Evolutionary conservation across 805 yeast genomes (phyloP), one percentile per base, ranked within the genome.

Genomic region (Priceomyces haplophilus): DNA sequence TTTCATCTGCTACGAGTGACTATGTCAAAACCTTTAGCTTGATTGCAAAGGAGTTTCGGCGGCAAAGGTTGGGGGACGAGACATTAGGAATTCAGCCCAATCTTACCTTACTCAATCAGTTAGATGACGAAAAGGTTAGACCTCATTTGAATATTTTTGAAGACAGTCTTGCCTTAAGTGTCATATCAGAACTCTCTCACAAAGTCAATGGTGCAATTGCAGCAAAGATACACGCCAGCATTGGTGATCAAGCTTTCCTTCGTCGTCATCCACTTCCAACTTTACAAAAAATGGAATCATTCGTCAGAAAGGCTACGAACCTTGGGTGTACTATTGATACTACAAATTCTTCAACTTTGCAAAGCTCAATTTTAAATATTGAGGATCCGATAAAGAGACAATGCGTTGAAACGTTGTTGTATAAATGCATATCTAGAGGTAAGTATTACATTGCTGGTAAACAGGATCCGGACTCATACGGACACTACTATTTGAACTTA

Each of bases 201-300:
- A 86, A 82, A 59, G 95, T 84, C 3, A 91, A 93, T 64, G 72
- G 80, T 34, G 87, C 95, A 1, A 81, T 93, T 42, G 99, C 98
- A 1, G 86, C 88, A 49, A 80, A 77, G 53, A 67, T 85, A 12
- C 84, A 84, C 54, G 79, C 91, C 1, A 78, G 75, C 3, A 69
- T 91, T 31, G 97, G 97, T 0, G 89, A 85, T 50, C 64, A 72
- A 40, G 87, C 98, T 0, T 78, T 93, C 35, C 76, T 93, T 55
- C 83, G 98, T 64, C 85, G 95, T 58, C 96, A 90, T 52, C 76
- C 86, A 2, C 79, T 85, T 49, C 99, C 99, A 19, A 80, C 91
- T 3, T 68, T 83, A 44, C 83, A 82, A 27, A 86, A 89, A 56
- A 72, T 91, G 64, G 93, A 87, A 55, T 78, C 85, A 2, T 85